phyloP scores from a whole-genome alignment of 495 filamentous ascomycete genomes.

The Staphylotrichum tortipilum region DNA sequence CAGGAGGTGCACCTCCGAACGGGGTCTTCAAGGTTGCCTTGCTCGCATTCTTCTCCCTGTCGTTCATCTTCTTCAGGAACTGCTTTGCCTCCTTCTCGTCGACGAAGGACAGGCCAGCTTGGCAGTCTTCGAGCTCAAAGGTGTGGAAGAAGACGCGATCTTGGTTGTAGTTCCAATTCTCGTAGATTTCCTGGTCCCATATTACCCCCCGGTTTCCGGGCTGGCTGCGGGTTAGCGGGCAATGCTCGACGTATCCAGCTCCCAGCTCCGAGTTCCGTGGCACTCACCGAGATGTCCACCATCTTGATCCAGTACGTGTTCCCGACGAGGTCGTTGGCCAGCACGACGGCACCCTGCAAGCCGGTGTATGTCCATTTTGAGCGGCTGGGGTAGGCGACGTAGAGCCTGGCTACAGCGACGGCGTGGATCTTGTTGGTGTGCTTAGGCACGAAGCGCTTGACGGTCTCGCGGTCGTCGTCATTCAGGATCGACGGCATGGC shows the following conservation, averaged over 20 bases:
- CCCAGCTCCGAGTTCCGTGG: neutral
- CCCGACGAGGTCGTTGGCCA: slow-evolving; percentile 88
- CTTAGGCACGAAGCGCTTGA: slow-evolving; percentile 86
- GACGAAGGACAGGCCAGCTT: slow-evolving; percentile 81
- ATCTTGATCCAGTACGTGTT: slow-evolving; percentile 96
- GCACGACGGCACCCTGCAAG: slow-evolving; percentile 83
- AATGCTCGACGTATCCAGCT: neutral
- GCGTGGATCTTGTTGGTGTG: slow-evolving; percentile 91
- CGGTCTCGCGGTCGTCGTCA: slow-evolving; percentile 86
- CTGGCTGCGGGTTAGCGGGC: slow-evolving; percentile 36
- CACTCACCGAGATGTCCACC: slow-evolving; percentile 89
- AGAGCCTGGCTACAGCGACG: slow-evolving; percentile 86
- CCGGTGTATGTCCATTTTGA: slow-evolving; percentile 91
- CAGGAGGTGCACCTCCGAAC: slow-evolving; percentile 55
- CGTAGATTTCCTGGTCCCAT: slow-evolving; percentile 98
- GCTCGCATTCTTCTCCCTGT: slow-evolving; percentile 85
- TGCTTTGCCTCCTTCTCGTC: slow-evolving; percentile 95
- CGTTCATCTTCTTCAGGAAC: slow-evolving; percentile 91
- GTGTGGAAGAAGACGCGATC: slow-evolving; percentile 96
- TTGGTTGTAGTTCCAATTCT: slow-evolving; percentile 87
- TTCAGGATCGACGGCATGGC: slow-evolving; percentile 81
- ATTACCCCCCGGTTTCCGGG: slow-evolving; percentile 77
- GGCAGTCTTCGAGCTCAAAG: slow-evolving; percentile 86
- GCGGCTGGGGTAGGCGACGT: slow-evolving; percentile 81
- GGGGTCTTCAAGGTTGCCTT: slow-evolving; percentile 72